Evolutionary conservation across 1,139 yeast species (phyloP), one percentile per base, ranked within the genome.

Genomic region (Sugiyamaella neomexicana): DNA sequence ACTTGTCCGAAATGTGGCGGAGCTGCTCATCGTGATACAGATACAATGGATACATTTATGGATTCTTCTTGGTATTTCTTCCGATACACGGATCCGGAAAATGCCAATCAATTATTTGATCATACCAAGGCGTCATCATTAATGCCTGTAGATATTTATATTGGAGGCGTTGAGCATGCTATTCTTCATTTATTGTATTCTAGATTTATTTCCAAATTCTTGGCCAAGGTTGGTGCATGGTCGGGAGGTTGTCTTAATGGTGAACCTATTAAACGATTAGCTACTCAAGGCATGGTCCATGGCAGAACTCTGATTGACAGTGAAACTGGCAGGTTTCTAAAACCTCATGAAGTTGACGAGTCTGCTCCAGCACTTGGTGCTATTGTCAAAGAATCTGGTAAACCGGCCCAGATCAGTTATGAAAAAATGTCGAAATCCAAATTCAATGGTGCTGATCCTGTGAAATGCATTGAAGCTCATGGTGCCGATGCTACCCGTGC

Each of bases 211-310:
- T 75, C 95, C 37, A 93, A 93, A 65, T 89, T 91, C 62, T 70
- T 93, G 49, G 80, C 81, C 9, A 78, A 79, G 50, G 85, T 85
- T 0, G 69, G 80, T 42, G 78, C 83, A 76, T 81, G 85, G 81
- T 73, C 75, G 49, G 82, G 81, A 10, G 75, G 80, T 2, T 66
- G 66, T 13, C 64, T 74, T 49, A 72, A 73, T 10, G 89, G 88
- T 36, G 99, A 93, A 66, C 98, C 99, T 0, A 82, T 93, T 63
- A 79, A 74, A 53, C 81, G 80, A 57, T 75, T 93, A 42, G 84
- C 93, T 1, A 91, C 98, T 1, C 99, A 91, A 68, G 99, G 99
- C 13, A 93, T 93, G 99, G 99, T 93, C 2, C 97, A 91, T 61
- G 98, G 98, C 1, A 83, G 81, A 65, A 93, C 99, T 0, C 87